A percentile compares a stretch with the other conserved stretches of the same genome.
phyloP scores from a whole-genome alignment of 352 stramenopile species.

The Pythium brachiatum region DNA sequence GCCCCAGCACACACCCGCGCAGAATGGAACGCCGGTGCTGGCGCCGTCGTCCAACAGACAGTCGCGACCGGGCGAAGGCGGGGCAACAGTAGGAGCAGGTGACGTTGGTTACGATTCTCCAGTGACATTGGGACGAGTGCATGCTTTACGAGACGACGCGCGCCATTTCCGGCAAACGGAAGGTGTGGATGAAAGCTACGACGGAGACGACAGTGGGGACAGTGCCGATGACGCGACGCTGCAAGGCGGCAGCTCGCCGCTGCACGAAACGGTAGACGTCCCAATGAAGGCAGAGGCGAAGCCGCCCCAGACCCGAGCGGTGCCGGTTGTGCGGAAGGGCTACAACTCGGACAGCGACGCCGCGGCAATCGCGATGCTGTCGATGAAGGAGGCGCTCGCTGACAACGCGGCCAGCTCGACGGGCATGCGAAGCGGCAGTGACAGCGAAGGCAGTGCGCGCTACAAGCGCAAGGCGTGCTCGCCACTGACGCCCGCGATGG shows the following conservation, averaged over 20 bases:
- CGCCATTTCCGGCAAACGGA: slow-evolving; percentile 64
- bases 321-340: slow-evolving; percentile 22
- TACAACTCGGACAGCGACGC: slow-evolving; percentile 77
- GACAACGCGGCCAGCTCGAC: slow-evolving; percentile 6
- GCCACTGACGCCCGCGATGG: slow-evolving; percentile 43
- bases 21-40: not conserved
- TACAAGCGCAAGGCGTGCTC: slow-evolving; percentile 71
- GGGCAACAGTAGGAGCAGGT: slow-evolving; percentile 21
- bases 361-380: slow-evolving; percentile 74
- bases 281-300: not conserved
- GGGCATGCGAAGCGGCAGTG: slow-evolving; percentile 24
- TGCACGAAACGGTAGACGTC: slow-evolving; percentile 1
- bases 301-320: slow-evolving; percentile 1
- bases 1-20: not conserved
- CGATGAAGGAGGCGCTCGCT: slow-evolving; percentile 57
- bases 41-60: slow-evolving; percentile 14
- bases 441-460: slow-evolving; percentile 24
- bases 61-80: not conserved
- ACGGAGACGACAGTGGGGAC: slow-evolving; percentile 34
- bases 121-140: slow-evolving; percentile 71
- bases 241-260: slow-evolving; percentile 12
- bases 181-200: slow-evolving; percentile 61
- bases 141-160: slow-evolving; percentile 72
- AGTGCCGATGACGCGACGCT: slow-evolving; percentile 24
- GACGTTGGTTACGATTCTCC: slow-evolving; percentile 32